Percentiles rank a stretch among this genome's conserved stretches.
Conservation (phyloP, 371 early-diverging fungal species). For the Lichtheimia ornata region DNA sequence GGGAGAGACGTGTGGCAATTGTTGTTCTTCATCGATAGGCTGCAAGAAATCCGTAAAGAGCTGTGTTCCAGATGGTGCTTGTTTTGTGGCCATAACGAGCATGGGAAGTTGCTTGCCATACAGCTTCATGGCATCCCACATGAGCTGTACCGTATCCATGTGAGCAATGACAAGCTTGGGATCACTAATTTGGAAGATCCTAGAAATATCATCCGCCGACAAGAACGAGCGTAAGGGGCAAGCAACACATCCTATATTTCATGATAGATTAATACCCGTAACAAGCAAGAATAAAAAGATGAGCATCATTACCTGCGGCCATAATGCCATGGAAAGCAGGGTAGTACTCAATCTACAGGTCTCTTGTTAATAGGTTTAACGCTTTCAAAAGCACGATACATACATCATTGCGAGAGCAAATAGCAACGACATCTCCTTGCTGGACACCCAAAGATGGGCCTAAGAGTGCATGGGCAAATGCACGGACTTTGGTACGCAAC, state of each 20-base stretch:
- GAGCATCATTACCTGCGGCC: background rate
- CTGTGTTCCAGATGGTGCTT: background rate
- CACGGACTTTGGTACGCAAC: background rate
- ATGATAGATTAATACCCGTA: background rate
- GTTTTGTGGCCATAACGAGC: background rate
- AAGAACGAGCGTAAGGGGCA: background rate
- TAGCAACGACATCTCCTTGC: background rate
- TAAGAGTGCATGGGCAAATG: background rate
- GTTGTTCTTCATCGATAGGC: too few species aligned
- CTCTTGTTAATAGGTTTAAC: too few species aligned
- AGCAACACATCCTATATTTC: too few species aligned
- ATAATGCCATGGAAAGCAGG: background rate
- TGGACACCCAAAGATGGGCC: background rate
- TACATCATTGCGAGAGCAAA: constrained; percentile 1
- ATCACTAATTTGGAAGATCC: background rate
- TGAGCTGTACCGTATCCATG: background rate
- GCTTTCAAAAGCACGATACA: background rate
- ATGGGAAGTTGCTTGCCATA: background rate
- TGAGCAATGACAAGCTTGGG: constrained; percentile 1
- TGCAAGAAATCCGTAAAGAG: background rate
- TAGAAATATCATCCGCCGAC: background rate
- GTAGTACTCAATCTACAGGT: background rate
- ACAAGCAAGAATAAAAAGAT: background rate
- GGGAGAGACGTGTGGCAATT: background rate
- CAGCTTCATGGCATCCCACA: background rate